Percentiles rank a stretch among this genome's conserved stretches.
Evolutionary conservation across 1,139 yeast species (phyloP).

Genomic region (Kodamaea plutei): DNA sequence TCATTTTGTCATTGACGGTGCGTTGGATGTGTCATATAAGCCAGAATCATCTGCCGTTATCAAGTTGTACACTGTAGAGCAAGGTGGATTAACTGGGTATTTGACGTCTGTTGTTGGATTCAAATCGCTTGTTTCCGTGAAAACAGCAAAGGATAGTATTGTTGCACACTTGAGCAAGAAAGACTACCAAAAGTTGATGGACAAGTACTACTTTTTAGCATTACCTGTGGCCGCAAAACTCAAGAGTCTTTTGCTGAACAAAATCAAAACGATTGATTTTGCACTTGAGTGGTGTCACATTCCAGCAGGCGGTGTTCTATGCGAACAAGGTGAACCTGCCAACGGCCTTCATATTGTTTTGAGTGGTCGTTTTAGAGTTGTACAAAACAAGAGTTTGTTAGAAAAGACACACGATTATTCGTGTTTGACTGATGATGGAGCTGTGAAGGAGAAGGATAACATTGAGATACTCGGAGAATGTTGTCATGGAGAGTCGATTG

Average conservation of each 20-base stretch:
- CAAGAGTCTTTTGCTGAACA: constrained; percentile 60
- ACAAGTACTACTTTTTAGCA: constrained; percentile 70
- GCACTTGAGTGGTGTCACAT: constrained; percentile 95
- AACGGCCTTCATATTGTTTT: constrained; percentile 89
- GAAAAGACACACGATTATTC: constrained; percentile 2
- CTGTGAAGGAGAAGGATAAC: constrained; percentile 17
- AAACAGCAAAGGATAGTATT: constrained; percentile 53
- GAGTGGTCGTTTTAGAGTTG: constrained; percentile 82
- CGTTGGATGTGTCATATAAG: constrained; percentile 54
- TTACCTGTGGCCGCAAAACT: constrained; percentile 73
- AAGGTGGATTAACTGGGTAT: constrained; percentile 89
- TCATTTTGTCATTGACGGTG: constrained; percentile 75
- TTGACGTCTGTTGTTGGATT: constrained; percentile 77
- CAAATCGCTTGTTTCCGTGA: constrained; percentile 69
- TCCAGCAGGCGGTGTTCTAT: constrained; percentile 76
- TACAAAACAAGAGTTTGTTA: constrained; percentile 17
- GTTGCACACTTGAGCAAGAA: constrained; percentile 70
- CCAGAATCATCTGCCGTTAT: constrained; percentile 9
- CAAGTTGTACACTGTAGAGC: constrained; percentile 54
- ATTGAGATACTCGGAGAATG: constrained; percentile 62
- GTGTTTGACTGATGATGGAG: constrained; percentile 4
- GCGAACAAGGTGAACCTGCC: constrained; percentile 81
- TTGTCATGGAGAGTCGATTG: constrained; percentile 93
- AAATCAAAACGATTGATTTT: constrained; percentile 74
- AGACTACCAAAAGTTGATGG: constrained; percentile 63